Evolutionary conservation across 2,329 filamentous ascomycete species (phyloP), one percentile per base, ranked within the genome.

Genomic region (Acrodontium crateriforme): DNA sequence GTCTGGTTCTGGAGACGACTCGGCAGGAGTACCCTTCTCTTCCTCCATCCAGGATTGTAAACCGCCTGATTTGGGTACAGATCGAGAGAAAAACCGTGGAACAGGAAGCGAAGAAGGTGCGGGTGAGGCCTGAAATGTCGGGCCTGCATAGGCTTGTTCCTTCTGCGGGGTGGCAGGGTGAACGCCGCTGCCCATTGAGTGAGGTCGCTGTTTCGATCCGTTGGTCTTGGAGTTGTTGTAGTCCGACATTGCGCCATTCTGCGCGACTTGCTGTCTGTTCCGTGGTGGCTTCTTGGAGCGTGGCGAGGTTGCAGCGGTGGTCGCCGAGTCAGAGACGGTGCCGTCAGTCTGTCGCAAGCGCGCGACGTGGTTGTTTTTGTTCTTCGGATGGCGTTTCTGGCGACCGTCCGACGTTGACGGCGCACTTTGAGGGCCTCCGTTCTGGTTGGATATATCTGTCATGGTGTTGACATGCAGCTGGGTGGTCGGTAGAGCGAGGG

Each of bases 61-160:
- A 10, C 20, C 10, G n/a, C 20, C 20, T 23, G 50, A 53, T 36
- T 51, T 63, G 36, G 56, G 50, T 12, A 54, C 54, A 8, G 81
- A 74, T 45, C 78, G 85, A 16, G 78, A 77, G 36, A 79, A 71
- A 53, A 94, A 93, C 47, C 78, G 91, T 8, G 89, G 89, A 33
- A 94, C 78, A 1, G 89, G 89, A 17, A 98, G 64, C 14, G 83
- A 75, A 6, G 84, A 91, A 1, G 89, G 79, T 2, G 85, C 87
- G 12, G 89, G 89, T 6, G 89, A 95, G 21, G 84, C 81, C 54
- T 94, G 85, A 53, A 95, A 98, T 4, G 84, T 91, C 18, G 87
- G 79, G 9, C 87, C 89, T 20, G 89, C 89, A 56, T 93, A 98
- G 24, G 78, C 74, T 36, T 53, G 48, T 36, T 52, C 47, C 34